Conservation (phyloP, 78 protist genomes). For the Dictyostelium brefeldianum region DNA sequence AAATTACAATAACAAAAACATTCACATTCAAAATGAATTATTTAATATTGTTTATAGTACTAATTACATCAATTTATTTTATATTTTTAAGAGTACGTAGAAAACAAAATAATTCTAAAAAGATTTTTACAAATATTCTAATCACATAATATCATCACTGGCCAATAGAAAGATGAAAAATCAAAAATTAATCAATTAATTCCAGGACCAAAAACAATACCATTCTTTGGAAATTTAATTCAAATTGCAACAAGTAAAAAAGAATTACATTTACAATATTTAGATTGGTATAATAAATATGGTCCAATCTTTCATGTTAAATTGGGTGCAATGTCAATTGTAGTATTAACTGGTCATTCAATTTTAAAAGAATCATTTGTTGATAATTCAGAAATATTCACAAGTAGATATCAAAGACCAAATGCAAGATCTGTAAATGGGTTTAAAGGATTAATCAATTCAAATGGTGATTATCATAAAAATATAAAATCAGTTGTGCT, state of each 20-base stretch:
- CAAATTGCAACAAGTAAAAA: background rate
- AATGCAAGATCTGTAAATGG: background rate
- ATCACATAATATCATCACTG: no score
- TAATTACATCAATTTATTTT: no score
- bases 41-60: no score
- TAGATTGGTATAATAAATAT: conserved; percentile 15
- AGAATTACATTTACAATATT: background rate
- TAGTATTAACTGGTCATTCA: conserved; percentile 32
- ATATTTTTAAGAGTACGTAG: no score
- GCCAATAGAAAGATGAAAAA: background rate
- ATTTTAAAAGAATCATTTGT: conserved; percentile 36
- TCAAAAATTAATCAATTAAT: background rate
- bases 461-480: conserved; percentile 57
- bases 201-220: conserved; percentile 5
- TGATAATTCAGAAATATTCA: background rate
- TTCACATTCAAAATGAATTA: no score
- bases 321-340: conserved; percentile 24
- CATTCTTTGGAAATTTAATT: conserved; percentile 16
- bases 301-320: conserved; percentile 1
- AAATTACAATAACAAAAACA: no score
- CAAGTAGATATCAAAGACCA: background rate
- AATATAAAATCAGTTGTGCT: background rate
- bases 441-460: background rate
- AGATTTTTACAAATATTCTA: no score
- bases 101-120: no score